Percentiles rank a stretch among this genome's conserved stretches.
phyloP scores from a whole-genome alignment of 2,329 filamentous ascomycete species.

The Colletotrichum liaoningense region DNA sequence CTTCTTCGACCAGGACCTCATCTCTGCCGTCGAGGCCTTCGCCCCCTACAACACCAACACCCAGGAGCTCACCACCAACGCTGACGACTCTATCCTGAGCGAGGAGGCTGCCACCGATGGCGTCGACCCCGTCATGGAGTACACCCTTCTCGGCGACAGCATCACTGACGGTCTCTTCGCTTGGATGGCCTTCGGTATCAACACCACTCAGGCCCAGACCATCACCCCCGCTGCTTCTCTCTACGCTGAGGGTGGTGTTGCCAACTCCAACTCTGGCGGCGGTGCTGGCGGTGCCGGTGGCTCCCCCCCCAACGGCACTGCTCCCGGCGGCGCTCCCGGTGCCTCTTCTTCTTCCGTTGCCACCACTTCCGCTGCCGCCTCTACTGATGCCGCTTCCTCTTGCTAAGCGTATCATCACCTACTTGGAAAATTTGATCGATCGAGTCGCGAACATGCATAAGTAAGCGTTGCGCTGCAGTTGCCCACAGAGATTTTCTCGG shows the following conservation, averaged over 20 bases:
- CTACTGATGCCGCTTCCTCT: neutral
- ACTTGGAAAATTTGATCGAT: neutral
- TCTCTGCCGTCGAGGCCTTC: slow-evolving; percentile 58
- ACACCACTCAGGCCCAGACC: slow-evolving; percentile 42
- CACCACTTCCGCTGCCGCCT: neutral
- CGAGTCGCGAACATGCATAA: neutral
- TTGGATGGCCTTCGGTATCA: slow-evolving; percentile 65
- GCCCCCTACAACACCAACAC: slow-evolving; percentile 58
- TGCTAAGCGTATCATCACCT: neutral
- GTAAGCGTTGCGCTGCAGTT: neutral
- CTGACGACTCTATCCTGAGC: slow-evolving; percentile 60
- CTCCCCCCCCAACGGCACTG: slow-evolving; percentile 30
- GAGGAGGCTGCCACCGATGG: slow-evolving; percentile 58
- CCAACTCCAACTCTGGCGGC: slow-evolving; percentile 40
- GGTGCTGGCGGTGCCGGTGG: slow-evolving; percentile 33
- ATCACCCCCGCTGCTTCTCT: slow-evolving; percentile 46
- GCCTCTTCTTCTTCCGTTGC: neutral
- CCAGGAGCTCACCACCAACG: slow-evolving; percentile 58
- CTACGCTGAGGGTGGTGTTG: slow-evolving; percentile 47
- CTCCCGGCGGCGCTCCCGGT: neutral
- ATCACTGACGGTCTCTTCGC: slow-evolving; percentile 62
- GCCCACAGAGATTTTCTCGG: neutral
- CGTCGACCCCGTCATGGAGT: slow-evolving; percentile 69
- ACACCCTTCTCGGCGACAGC: slow-evolving; percentile 65
- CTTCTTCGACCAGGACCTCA: slow-evolving; percentile 69